A percentile compares a stretch with the other conserved stretches of the same genome.
Conservation (phyloP, 2,329 filamentous ascomycete species). For the Aspergillus arachidicola region DNA sequence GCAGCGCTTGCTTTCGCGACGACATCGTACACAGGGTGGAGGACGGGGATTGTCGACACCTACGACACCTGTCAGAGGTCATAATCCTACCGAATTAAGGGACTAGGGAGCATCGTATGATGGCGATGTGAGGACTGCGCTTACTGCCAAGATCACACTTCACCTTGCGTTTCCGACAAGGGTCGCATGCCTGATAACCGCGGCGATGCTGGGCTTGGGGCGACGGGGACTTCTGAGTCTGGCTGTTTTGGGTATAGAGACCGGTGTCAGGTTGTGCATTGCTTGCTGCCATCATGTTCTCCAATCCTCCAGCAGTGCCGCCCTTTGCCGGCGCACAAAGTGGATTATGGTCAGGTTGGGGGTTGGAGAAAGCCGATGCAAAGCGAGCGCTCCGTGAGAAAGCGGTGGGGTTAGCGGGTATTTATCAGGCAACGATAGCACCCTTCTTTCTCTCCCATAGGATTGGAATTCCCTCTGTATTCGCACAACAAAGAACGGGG, state of each 20-base stretch:
- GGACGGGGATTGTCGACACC: slow-evolving; percentile 89
- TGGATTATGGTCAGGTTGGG: slow-evolving; percentile 22
- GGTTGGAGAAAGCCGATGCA: slow-evolving; percentile 40
- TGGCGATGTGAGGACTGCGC: slow-evolving; percentile 12
- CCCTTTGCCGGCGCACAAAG: slow-evolving; percentile 19
- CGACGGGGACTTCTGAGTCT: slow-evolving; percentile 34
- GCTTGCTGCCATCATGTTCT: slow-evolving; percentile 24
- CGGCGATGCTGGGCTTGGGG: slow-evolving; percentile 45
- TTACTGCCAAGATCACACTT: slow-evolving; percentile 53
- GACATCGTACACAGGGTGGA: slow-evolving; percentile 90
- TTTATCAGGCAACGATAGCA: slow-evolving; percentile 20
- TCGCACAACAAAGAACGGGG: background rate
- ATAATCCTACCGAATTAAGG: background rate
- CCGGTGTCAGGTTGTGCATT: slow-evolving; percentile 14
- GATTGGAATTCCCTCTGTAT: background rate
- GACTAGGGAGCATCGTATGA: slow-evolving; percentile 2
- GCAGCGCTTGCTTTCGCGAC: slow-evolving; percentile 93
- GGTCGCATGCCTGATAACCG: slow-evolving; percentile 53
- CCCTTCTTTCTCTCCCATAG: background rate
- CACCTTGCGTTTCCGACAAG: slow-evolving; percentile 52
- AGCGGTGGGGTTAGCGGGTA: slow-evolving; percentile 34
- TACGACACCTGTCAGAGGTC: slow-evolving; percentile 20
- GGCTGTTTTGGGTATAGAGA: slow-evolving; percentile 21
- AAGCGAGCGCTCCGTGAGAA: slow-evolving; percentile 40
- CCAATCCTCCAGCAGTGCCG: slow-evolving; percentile 12